Conservation (phyloP, 2,329 filamentous ascomycete species). For the Apiospora saccharicola region DNA sequence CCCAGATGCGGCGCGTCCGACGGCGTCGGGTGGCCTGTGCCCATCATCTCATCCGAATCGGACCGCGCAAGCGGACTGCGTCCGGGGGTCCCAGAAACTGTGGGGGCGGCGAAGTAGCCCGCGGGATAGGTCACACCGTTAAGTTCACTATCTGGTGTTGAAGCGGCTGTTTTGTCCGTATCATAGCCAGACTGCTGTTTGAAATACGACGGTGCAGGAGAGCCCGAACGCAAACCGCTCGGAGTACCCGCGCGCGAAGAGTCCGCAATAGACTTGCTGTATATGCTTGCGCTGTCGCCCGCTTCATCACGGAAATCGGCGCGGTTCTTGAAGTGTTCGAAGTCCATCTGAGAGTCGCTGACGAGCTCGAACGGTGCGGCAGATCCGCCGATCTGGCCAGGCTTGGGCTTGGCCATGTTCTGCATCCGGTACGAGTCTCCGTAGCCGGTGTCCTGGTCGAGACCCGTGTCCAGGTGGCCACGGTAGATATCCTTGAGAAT, state of each 20-base stretch:
- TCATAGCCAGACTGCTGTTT: conserved; percentile 4
- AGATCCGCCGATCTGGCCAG: conserved; percentile 60
- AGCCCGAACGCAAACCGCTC: conserved; percentile 43
- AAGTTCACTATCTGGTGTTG: not conserved
- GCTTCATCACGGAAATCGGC: conserved; percentile 86
- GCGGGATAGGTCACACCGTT: conserved; percentile 14
- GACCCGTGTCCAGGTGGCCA: conserved; percentile 74
- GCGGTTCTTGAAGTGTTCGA: conserved; percentile 86
- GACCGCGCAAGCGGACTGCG: conserved; percentile 21
- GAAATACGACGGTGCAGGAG: conserved; percentile 10
- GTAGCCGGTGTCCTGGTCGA: conserved; percentile 71
- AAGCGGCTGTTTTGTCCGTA: not conserved
- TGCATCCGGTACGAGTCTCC: conserved; percentile 82
- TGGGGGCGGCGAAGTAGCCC: conserved; percentile 18
- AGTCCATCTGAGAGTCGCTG: conserved; percentile 82
- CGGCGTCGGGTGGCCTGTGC: not conserved
- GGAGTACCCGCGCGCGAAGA: conserved; percentile 66
- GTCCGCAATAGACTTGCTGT: conserved; percentile 61
- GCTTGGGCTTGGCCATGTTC: conserved; percentile 66
- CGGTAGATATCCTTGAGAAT: conserved; percentile 83
- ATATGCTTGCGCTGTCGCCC: conserved; percentile 72
- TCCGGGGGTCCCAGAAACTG: not conserved
- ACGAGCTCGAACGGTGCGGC: conserved; percentile 76
- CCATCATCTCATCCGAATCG: not conserved
- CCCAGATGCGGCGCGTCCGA: not conserved